A percentile compares a stretch with the other conserved stretches of the same genome.
Evolutionary conservation across 345 rosid species (phyloP).

Genomic region (Carallia brachiata): DNA sequence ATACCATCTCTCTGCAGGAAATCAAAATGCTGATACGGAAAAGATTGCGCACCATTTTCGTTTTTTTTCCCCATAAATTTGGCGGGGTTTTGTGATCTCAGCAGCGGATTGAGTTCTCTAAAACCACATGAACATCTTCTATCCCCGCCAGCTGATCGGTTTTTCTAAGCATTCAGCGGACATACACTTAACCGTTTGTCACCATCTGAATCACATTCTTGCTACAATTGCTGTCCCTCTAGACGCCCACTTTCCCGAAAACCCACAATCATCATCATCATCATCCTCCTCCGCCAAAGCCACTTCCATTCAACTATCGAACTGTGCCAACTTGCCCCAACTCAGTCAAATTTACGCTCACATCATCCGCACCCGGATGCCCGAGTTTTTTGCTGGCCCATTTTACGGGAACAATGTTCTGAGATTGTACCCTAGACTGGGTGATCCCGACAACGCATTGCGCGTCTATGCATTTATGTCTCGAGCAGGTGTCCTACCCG

Average conservation of each 20-base stretch:
- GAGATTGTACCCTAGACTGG: constrained; percentile 58
- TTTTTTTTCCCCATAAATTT: too few relatives aligned
- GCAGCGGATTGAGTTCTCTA: too few relatives aligned
- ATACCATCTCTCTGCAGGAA: too few relatives aligned
- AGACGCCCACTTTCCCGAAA: background rate
- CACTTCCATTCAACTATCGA: constrained; percentile 40
- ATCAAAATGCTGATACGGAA: too few relatives aligned
- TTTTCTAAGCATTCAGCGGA: too few relatives aligned
- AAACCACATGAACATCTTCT: too few relatives aligned
- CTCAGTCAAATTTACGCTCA: constrained; percentile 53
- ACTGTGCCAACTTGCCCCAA: constrained; percentile 38
- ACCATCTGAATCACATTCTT: constrained; percentile 10
- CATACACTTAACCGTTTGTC: too few relatives aligned
- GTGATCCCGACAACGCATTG: constrained; percentile 51
- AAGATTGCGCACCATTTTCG: too few relatives aligned
- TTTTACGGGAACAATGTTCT: constrained; percentile 75
- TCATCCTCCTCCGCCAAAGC: constrained; percentile 17
- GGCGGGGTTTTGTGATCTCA: too few relatives aligned
- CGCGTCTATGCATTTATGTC: constrained; percentile 50
- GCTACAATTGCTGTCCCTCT: constrained; percentile 7
- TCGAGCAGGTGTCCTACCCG: constrained; percentile 53
- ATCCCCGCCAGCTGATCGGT: too few relatives aligned
- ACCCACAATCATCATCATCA: constrained; percentile 2
- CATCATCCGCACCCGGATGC: constrained; percentile 43
- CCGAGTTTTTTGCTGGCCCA: constrained; percentile 33